phyloP scores from a whole-genome alignment of 2,329 filamentous ascomycete species.

The Periconia sp. region DNA sequence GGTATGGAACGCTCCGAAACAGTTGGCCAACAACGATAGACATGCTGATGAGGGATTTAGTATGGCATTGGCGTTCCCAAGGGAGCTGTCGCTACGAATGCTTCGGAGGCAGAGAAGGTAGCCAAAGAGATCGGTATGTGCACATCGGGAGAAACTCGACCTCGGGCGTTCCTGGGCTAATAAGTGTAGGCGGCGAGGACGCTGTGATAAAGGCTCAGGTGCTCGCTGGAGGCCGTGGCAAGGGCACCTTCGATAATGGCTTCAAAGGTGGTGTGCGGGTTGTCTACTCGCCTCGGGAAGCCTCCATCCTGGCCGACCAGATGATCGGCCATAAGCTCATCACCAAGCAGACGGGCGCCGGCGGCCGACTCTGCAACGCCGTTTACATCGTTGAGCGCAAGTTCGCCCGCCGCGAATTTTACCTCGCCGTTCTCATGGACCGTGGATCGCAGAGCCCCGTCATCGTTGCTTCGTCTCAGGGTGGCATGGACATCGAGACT shows the following conservation, averaged over 20 bases:
- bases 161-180: conserved; percentile 35
- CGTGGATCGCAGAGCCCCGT: conserved; percentile 87
- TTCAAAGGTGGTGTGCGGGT: conserved; percentile 98
- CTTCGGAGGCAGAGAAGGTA: conserved; percentile 87
- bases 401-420: conserved; percentile 98
- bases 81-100: conserved; percentile 81
- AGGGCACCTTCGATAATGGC: conserved; percentile 97
- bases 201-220: conserved; percentile 99
- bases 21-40: conserved; percentile 11
- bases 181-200: conserved; percentile 72
- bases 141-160: no score
- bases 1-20: conserved; percentile 48
- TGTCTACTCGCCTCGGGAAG: conserved; percentile 91
- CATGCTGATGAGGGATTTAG: conserved; percentile 56
- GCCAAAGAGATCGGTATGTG: conserved; percentile 82
- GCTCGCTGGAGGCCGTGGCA: conserved; percentile 94
- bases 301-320: conserved; percentile 96
- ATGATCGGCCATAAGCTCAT: conserved; percentile 99
- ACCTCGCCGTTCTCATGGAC: conserved; percentile 98
- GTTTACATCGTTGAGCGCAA: conserved; percentile 99
- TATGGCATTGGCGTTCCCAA: conserved; percentile 95
- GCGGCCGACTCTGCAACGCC: conserved; percentile 90
- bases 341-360: conserved; percentile 98
- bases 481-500: conserved; percentile 98
- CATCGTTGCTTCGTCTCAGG: conserved; percentile 97